Conservation (phyloP, 2,329 filamentous ascomycete species). For the Cladophialophora chaetospira region DNA sequence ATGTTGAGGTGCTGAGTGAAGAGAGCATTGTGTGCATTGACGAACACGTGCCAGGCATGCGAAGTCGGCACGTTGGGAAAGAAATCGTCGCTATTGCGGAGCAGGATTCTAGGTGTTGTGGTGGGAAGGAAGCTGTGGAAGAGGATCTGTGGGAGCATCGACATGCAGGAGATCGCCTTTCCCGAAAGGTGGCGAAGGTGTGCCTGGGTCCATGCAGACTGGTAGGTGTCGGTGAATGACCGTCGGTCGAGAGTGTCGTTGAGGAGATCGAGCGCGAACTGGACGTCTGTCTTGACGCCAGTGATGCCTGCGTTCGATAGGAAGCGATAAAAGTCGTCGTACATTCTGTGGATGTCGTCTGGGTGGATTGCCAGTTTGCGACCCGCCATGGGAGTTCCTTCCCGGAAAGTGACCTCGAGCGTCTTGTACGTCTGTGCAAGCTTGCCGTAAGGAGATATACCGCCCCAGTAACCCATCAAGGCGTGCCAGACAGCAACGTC, state of each 20-base stretch:
- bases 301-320: slow-evolving; percentile 74
- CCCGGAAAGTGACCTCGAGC: slow-evolving; percentile 56
- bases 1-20: slow-evolving; percentile 83
- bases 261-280: slow-evolving; percentile 83
- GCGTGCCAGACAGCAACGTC: slow-evolving; percentile 96
- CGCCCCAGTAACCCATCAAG: slow-evolving; percentile 85
- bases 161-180: slow-evolving; percentile 91
- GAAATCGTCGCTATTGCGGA: slow-evolving; percentile 87
- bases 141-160: slow-evolving; percentile 79
- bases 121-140: slow-evolving; percentile 80
- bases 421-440: slow-evolving; percentile 81
- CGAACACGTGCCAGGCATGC: slow-evolving; percentile 94
- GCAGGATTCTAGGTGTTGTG: slow-evolving; percentile 66
- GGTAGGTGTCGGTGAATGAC: slow-evolving; percentile 71
- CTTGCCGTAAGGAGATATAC: slow-evolving; percentile 70
- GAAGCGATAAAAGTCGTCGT: slow-evolving; percentile 89
- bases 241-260: slow-evolving; percentile 68
- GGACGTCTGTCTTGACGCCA: slow-evolving; percentile 88
- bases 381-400: slow-evolving; percentile 52
- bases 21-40: slow-evolving; percentile 85
- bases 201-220: slow-evolving; percentile 82
- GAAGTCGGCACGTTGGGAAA: slow-evolving; percentile 79
- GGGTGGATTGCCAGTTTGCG: slow-evolving; percentile 73
- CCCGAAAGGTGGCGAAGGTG: slow-evolving; percentile 75
- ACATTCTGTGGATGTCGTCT: slow-evolving; percentile 74